Evolutionary conservation across 306 rosid genomes (phyloP), one percentile per base, ranked within the genome.

Genomic region (Rosa lucieae): DNA sequence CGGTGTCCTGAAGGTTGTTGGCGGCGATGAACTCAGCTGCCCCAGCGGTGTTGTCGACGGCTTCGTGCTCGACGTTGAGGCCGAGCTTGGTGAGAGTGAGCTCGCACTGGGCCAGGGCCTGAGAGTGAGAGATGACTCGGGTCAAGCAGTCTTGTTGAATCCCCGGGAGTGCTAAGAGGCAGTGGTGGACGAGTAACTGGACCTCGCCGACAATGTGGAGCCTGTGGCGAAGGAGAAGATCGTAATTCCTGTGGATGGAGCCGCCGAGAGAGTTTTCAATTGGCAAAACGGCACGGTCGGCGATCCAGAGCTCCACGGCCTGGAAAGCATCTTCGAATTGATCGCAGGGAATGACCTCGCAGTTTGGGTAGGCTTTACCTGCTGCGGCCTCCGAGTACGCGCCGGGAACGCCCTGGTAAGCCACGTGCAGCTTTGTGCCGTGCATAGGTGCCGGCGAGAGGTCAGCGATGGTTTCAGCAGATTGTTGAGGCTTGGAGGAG

Each of bases 161-260:
- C 3, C 98, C 97, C 0, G 99, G 99, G 20, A 92, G 88, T 1
- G 99, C 91, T 1, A 95, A 79, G 53, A 95, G 99, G 86, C 98
- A 95, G 94, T 95, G 99, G 73, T 95, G 98, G 6, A 95, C 99
- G 0, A 97, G 91, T 4, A 92, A 83, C 53, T 95, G 99, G 9
- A 95, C 99, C 80, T 95, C 98, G 2, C 98, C 99, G 52, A 95
- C 99, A 83, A 95, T 95, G 82, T 95, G 99, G 77, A 95, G 99
- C 10, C 97, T 96, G 81, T 95, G 99, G 11, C 99, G 97, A 82
- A 95, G 99, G 51, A 95, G 90, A 69, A 95, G 99, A 42, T 95
- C 98, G 86, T 95, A 95, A 55, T 95, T 95, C 3, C 98, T 87
- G 82, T 95, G 99, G 73, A 95, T 95, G 14, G 99, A 95, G 4